Conservation (phyloP, 75 land plant species). For the Larix kaempferi region DNA sequence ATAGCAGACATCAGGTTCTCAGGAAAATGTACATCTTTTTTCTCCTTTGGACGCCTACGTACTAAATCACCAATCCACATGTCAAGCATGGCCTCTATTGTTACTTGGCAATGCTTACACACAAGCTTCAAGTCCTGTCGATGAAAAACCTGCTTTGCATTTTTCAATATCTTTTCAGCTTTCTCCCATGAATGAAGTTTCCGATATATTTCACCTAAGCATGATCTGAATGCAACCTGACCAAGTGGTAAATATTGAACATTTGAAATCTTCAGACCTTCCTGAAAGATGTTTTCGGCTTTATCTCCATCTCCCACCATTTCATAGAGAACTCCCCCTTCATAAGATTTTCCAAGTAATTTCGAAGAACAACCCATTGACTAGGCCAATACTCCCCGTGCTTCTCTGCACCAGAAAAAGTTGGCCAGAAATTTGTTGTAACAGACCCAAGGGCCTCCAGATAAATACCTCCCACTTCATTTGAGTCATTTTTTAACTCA, state of each 20-base stretch:
- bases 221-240: constrained; percentile 47
- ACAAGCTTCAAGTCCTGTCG: constrained; percentile 16
- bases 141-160: constrained; percentile 31
- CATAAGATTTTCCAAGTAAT: constrained; percentile 83
- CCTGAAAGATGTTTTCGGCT: constrained; percentile 59
- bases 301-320: constrained; percentile 62
- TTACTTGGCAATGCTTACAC: constrained; percentile 49
- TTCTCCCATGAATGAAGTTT: constrained; percentile 57
- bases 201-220: constrained; percentile 68
- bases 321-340: constrained; percentile 80
- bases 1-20: constrained; percentile 18
- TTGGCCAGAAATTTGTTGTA: constrained; percentile 48
- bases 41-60: constrained; percentile 17
- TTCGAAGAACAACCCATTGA: constrained; percentile 74
- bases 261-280: constrained; percentile 54
- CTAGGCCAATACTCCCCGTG: constrained; percentile 33
- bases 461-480: constrained; percentile 6
- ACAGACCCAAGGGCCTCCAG: constrained; percentile 24
- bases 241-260: constrained; percentile 53
- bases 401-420: constrained; percentile 10
- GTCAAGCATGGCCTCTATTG: constrained; percentile 36
- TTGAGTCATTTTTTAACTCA: background rate
- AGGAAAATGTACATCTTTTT: background rate
- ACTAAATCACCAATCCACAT: constrained; percentile 62
- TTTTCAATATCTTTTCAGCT: constrained; percentile 50